Conservation (phyloP, 225 moss, liverwort and hornwort species). For the Straminergon stramineum region DNA sequence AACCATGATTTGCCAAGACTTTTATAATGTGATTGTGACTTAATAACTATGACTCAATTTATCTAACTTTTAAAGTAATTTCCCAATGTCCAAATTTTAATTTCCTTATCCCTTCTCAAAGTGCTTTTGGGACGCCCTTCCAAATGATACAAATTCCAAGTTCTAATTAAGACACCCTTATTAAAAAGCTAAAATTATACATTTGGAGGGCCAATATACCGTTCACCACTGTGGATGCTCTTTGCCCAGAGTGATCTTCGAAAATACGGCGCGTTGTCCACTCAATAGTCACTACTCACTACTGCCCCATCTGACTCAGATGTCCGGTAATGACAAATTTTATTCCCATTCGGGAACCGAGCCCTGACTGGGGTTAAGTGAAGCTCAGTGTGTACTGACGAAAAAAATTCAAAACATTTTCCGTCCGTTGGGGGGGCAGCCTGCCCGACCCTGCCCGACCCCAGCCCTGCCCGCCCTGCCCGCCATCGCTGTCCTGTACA, state of each 20-base stretch:
- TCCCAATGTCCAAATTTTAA: not conserved
- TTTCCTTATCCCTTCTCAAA: not conserved
- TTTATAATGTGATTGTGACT: too few species aligned
- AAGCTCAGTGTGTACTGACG: not conserved
- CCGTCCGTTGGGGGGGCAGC: not conserved
- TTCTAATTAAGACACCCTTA: too few species aligned
- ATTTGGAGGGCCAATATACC: not conserved
- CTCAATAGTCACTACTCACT: too few species aligned
- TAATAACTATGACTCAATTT: fast-evolving
- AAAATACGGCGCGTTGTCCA: not conserved
- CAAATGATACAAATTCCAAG: not conserved
- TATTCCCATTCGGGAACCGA: not conserved
- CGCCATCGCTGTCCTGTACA: not conserved
- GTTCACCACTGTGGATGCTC: not conserved
- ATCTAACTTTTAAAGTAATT: not conserved
- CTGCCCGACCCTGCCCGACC: not conserved
- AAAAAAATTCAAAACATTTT: not conserved
- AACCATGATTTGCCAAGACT: fast-evolving
- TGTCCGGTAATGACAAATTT: not conserved
- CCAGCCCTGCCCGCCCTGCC: too few species aligned
- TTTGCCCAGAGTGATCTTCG: too few species aligned
- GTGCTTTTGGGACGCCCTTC: fast-evolving
- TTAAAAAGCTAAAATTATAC: not conserved
- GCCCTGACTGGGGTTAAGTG: not conserved
- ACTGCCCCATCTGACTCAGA: not conserved